Evolutionary conservation across 2,329 filamentous ascomycete species (phyloP).

Genomic region (Fusarium camptoceras): DNA sequence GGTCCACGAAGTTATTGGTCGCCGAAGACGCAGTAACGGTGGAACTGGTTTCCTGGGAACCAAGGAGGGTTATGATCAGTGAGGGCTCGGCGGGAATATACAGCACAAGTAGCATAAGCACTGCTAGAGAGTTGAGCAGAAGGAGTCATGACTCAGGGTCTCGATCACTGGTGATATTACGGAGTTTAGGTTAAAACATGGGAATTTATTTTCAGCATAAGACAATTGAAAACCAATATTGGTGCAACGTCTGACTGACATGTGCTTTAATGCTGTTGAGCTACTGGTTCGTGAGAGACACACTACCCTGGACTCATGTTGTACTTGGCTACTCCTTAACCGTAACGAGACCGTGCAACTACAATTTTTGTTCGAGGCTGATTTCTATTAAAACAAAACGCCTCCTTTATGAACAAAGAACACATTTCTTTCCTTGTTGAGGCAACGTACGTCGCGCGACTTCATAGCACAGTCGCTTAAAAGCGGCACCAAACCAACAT

Average conservation of each 20-base stretch:
- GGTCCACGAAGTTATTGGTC: conserved; percentile 67
- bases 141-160: conserved; percentile 32
- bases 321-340: neutral
- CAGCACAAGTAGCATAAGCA: conserved; percentile 22
- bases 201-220: conserved; percentile 31
- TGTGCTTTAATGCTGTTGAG: neutral
- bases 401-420: neutral
- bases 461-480: conserved; percentile 2
- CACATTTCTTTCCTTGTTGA: neutral
- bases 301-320: neutral
- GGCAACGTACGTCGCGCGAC: conserved; percentile 15
- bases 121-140: conserved; percentile 27
- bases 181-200: conserved; percentile 44
- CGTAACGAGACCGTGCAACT: neutral
- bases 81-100: neutral
- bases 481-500: conserved; percentile 3
- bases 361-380: neutral
- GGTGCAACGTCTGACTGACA: neutral
- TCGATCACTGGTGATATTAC: conserved; percentile 31
- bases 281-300: neutral
- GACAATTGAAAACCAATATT: conserved; percentile 10
- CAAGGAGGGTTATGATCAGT: conserved; percentile 54
- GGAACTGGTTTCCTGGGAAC: conserved; percentile 64
- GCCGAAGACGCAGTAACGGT: conserved; percentile 58
- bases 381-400: neutral